Conservation (phyloP, 2,329 filamentous ascomycete genomes). For the Colletotrichum camelliae region DNA sequence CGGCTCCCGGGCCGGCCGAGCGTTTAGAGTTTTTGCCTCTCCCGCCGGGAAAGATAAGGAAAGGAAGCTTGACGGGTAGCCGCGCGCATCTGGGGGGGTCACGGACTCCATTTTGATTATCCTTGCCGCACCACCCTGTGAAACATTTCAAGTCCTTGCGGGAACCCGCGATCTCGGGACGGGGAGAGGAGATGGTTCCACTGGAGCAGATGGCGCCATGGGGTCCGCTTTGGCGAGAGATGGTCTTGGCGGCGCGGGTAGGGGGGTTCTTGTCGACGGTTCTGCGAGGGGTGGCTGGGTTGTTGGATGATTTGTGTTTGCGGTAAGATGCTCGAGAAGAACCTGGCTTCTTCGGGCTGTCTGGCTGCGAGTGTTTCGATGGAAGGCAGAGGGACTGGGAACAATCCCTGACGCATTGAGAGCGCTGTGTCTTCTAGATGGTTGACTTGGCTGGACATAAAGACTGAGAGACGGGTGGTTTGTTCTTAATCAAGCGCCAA, state of each 20-base stretch:
- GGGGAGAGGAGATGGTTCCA: background rate
- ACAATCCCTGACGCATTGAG: background rate
- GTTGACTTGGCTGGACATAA: background rate
- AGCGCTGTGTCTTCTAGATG: background rate
- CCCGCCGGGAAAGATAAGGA: background rate
- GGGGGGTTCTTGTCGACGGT: background rate
- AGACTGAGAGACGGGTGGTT: background rate
- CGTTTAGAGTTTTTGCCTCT: background rate
- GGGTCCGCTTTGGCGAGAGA: background rate
- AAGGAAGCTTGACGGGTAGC: background rate
- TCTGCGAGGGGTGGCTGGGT: background rate
- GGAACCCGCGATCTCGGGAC: background rate
- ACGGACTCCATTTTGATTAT: background rate
- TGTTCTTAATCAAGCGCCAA: background rate
- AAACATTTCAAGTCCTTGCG: background rate
- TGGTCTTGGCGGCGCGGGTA: background rate
- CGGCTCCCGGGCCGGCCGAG: slow-evolving; percentile 10
- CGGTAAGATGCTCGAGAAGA: background rate
- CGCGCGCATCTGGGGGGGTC: background rate
- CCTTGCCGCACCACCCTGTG: background rate
- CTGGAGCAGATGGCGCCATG: background rate
- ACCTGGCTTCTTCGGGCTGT: background rate
- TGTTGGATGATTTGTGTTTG: too few relatives aligned
- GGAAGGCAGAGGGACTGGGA: too few relatives aligned
- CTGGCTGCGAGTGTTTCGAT: background rate